Evolutionary conservation across 306 rosid genomes (phyloP).

Genomic region (Quercus mongolica): DNA sequence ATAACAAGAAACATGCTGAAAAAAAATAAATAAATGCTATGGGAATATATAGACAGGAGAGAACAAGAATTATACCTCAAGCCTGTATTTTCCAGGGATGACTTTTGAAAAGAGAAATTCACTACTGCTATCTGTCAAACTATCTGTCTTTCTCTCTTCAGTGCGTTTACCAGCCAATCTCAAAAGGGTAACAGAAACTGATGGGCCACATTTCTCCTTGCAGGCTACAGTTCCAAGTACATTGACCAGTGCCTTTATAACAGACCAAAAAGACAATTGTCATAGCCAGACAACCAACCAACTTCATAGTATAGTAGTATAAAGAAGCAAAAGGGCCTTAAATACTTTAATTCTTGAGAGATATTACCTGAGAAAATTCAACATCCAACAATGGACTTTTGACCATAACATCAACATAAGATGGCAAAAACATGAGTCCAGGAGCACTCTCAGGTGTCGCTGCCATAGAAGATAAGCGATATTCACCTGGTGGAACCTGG

Average conservation of each 20-base stretch:
- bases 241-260: constrained; percentile 81
- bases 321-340: not conserved
- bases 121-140: constrained; percentile 57
- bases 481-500: constrained; percentile 90
- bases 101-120: constrained; percentile 63
- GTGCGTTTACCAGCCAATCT: constrained; percentile 48
- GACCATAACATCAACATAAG: constrained; percentile 69
- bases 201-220: constrained; percentile 81
- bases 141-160: constrained; percentile 51
- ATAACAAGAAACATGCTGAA: constrained; percentile 8
- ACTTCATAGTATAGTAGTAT: not conserved
- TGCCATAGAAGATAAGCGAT: constrained; percentile 89
- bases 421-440: constrained; percentile 83
- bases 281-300: not conserved
- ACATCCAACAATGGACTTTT: constrained; percentile 72
- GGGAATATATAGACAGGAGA: constrained; percentile 17
- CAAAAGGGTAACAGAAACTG: constrained; percentile 70
- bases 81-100: constrained; percentile 89
- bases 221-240: constrained; percentile 68
- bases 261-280: constrained; percentile 7
- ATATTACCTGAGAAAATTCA: constrained; percentile 81
- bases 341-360: constrained; percentile 4
- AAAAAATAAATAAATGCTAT: constrained; percentile 8
- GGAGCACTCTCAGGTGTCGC: constrained; percentile 70
- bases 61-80: constrained; percentile 54